These are phyloP conservation scores for Coemansia sp. DNA, from an alignment of 192 early-diverging fungal species.

Conservation along the genomic window DNA sequence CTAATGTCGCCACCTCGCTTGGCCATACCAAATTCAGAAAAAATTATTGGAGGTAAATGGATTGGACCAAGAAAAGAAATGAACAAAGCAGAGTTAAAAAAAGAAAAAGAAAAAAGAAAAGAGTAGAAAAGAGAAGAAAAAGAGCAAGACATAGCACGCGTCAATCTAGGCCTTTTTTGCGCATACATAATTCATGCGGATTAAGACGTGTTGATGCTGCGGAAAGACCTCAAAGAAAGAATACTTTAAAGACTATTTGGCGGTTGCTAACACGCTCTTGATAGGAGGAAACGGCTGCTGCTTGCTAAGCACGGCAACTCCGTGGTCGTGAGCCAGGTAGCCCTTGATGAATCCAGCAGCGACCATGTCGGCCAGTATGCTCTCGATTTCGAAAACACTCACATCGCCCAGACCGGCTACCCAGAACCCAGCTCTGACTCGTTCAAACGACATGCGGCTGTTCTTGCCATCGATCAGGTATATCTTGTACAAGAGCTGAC, in stretches of 20 bases:
- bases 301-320: constrained; percentile 72
- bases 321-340: constrained; percentile 81
- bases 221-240: background rate
- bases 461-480: constrained; percentile 57
- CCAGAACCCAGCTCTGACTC: constrained; percentile 66
- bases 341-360: constrained; percentile 83
- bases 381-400: constrained; percentile 76
- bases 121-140: background rate
- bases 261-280: background rate
- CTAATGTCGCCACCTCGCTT: constrained; percentile 28
- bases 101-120: background rate
- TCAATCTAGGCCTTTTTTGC: background rate
- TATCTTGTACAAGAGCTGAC: constrained; percentile 79
- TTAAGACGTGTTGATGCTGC: background rate
- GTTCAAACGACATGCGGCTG: constrained; percentile 60
- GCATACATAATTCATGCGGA: background rate
- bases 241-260: background rate
- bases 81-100: background rate
- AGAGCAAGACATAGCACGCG: background rate
- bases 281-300: constrained; percentile 74
- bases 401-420: constrained; percentile 55
- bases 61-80: background rate
- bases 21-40: constrained; percentile 17
- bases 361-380: constrained; percentile 88
- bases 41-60: background rate